These are phyloP conservation scores for Fusarium mangiferae DNA, from an alignment of 2,329 filamentous ascomycete species.

Conservation along the genomic window DNA sequence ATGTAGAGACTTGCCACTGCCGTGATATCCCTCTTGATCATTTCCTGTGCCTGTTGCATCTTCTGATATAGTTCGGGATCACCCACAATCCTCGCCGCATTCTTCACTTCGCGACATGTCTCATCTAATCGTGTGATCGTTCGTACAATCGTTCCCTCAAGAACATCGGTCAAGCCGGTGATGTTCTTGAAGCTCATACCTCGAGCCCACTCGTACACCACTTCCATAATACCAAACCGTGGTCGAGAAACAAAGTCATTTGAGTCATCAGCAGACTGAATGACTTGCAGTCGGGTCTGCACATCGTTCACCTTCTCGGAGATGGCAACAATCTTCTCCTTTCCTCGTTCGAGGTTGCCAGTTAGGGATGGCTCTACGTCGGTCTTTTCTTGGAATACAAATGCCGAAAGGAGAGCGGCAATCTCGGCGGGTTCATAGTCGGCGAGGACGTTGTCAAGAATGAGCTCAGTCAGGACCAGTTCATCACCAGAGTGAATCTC, in stretches of 20 bases:
- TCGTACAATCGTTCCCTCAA: constrained; percentile 96
- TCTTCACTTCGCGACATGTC: constrained; percentile 97
- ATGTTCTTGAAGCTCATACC: constrained; percentile 99
- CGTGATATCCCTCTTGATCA: constrained; percentile 96
- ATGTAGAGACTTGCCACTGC: constrained; percentile 90
- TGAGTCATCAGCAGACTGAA: constrained; percentile 86
- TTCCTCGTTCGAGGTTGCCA: constrained; percentile 81
- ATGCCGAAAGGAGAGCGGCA: constrained; percentile 89
- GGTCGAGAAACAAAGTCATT: constrained; percentile 91
- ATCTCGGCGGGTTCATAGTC: constrained; percentile 97
- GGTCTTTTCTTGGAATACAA: constrained; percentile 98
- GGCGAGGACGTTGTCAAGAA: constrained; percentile 95
- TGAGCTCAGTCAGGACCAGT: constrained; percentile 92
- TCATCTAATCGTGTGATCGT: constrained; percentile 95
- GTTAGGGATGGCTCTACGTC: constrained; percentile 83
- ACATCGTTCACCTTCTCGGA: constrained; percentile 92
- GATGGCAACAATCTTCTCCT: constrained; percentile 86
- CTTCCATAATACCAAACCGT: constrained; percentile 93
- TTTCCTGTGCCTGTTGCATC: constrained; percentile 96
- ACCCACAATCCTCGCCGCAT: constrained; percentile 92
- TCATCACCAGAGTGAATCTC: constrained; percentile 98
- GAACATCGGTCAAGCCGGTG: constrained; percentile 92
- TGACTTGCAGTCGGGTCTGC: constrained; percentile 91
- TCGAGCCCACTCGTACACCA: constrained; percentile 97
- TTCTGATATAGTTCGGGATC: constrained; percentile 93